Evolutionary conservation across 148 eudicot genomes (phyloP), one percentile per base, ranked within the genome.

Genomic region (Diospyros lotus): DNA sequence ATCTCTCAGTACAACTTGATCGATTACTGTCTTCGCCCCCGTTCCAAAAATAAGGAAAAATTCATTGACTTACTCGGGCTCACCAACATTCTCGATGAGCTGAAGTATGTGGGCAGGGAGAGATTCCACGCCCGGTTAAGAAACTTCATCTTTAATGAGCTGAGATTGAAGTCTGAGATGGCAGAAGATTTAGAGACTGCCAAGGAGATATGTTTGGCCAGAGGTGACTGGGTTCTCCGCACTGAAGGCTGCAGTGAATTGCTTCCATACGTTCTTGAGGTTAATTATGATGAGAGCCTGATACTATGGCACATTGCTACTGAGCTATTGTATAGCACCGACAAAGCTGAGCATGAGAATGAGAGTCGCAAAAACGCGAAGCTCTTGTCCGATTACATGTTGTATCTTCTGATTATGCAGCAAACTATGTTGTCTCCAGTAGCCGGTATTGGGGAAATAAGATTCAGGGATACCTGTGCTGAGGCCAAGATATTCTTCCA

Each of bases 261-360:
- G 45, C 78, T 71, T 8, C 63, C 6, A 42, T 86, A 76, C 77
- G 71, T 79, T 40, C 18, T 8, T 38, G 80, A 76, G 1, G 78
- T 77, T 1, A 83, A 87, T 18, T 87, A 73, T 59, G 90, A 82
- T 17, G 82, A 87, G 64, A 76, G 81, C 76, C 73, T 87, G 66
- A 73, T 82, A 0, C 17, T 84, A 4, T 87, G 90, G 86, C 90
- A 87, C 78, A 76, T 87, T 6, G 87, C 87, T 3, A 84, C 90
- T 0, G 86, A 87, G 51, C 71, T 87, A 44, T 81, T 81, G 69
- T 74, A 63, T 15, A 43, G 46, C 11, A 3, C 54, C n/a, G 0
- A 0, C 5, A 15, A 41, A 13, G 17, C 10, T 12, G 38, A 68
- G 50, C 40, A 39, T 50, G 0, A 56, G 60, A 38, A 3, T 4